Evolutionary conservation across 2,329 filamentous ascomycete genomes (phyloP).

Genomic region (Sporothrix humicola): DNA sequence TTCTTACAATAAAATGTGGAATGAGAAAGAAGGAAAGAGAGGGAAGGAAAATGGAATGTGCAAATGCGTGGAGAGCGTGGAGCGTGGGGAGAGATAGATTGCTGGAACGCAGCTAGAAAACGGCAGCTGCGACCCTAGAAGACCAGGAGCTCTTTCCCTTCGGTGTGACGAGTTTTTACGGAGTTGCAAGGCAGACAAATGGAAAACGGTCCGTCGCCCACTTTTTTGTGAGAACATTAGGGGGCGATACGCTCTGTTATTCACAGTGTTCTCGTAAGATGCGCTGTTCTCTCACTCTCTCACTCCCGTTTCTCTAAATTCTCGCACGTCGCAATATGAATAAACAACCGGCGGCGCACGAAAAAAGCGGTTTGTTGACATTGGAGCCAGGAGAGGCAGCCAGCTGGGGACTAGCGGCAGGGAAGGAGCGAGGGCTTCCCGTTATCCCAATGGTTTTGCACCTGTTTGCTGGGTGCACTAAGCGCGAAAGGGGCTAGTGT

Average conservation of each 20-base stretch:
- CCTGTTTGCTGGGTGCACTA: slow-evolving; percentile 31
- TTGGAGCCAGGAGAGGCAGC: slow-evolving; percentile 34
- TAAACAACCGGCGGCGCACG: slow-evolving; percentile 18
- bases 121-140: slow-evolving; percentile 17
- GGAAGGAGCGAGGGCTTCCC: slow-evolving; percentile 29
- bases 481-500: slow-evolving; percentile 32
- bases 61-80: background rate
- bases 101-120: slow-evolving; percentile 27
- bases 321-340: slow-evolving; percentile 23
- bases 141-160: background rate
- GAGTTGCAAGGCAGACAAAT: slow-evolving; percentile 20
- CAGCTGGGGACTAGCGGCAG: slow-evolving; percentile 33
- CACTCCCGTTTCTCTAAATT: background rate
- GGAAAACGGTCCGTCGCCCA: slow-evolving; percentile 18
- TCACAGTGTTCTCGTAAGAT: background rate
- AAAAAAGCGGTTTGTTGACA: slow-evolving; percentile 35
- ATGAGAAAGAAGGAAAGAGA: background rate
- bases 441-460: slow-evolving; percentile 19
- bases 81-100: slow-evolving; percentile 20
- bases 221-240: background rate
- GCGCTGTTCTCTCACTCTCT: background rate
- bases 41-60: slow-evolving; percentile 16
- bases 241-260: background rate
- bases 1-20: background rate
- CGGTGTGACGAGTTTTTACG: background rate